Evolutionary conservation across 2,329 filamentous ascomycete species (phyloP), one percentile per base, ranked within the genome.

Genomic region (Akanthomyces dipterigenus): DNA sequence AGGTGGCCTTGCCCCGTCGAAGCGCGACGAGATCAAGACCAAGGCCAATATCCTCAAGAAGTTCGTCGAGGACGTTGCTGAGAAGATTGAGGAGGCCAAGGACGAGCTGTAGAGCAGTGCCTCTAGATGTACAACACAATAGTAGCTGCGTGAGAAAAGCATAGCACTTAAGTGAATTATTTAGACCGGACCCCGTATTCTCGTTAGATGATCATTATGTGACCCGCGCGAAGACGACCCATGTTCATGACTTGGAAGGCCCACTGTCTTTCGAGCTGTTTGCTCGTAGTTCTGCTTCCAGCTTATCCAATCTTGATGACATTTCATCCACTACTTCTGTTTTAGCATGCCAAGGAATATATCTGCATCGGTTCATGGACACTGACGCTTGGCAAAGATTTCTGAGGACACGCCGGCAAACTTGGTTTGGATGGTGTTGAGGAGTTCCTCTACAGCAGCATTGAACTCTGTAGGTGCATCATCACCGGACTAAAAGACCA

Each of bases 1-100:
- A 85, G 91, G 93, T 65, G 91, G 90, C 64, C 82, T 97, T 55
- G 89, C 90, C 5, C 87, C 87, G 28, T 82, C 89, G 75, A 98
- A 98, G 88, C 75, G 91, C 48, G 93, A 98, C 71, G 93, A 98
- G 77, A 77, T 98, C 66, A 86, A 87, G 63, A 87, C 82, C 76
- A 90, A 96, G 79, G 89, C 86, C 75, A 98, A 98, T 79, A 90
- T 98, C 67, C 81, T 98, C 63, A 84, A 84, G 72, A 88, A 84
- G 75, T 98, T 97, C 74, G 75, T 86, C 64, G 77, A 84, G 66
- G 80, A 85, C 74, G 78, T 80, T 62, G 77, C 81, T 65, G 82
- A 83, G 68, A 78, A 80, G 70, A 76, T 65, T 26, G 63, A 71
- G 60, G 68, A 67, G 63, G 72, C 76, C 66, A 91, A 91, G 82